Conservation (phyloP, 257 asterid genomes). For the Jasminum sambac region DNA sequence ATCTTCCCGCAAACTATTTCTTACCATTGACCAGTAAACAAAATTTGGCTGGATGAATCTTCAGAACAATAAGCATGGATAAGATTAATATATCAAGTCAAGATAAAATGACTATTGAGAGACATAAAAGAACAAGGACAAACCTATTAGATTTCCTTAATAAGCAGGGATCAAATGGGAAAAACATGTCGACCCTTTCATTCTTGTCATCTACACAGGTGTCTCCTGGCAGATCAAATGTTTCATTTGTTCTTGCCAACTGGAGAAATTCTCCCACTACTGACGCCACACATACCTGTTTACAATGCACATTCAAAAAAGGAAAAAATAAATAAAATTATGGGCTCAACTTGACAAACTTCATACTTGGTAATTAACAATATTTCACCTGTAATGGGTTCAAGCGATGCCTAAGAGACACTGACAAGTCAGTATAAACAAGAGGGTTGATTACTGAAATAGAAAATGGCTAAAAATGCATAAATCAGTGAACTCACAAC, state of each 20-base stretch:
- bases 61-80: constrained; percentile 10
- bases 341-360: too few relatives aligned
- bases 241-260: constrained; percentile 46
- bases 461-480: too few relatives aligned
- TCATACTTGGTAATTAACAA: too few relatives aligned
- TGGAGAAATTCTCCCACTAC: constrained; percentile 80
- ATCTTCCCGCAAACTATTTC: constrained; percentile 42
- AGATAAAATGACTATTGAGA: background rate
- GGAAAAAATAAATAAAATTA: too few relatives aligned
- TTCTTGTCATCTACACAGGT: constrained; percentile 51
- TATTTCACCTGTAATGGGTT: constrained; percentile 64
- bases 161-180: constrained; percentile 92
- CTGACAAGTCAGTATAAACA: constrained; percentile 58
- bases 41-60: constrained; percentile 81
- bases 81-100: background rate
- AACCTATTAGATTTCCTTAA: constrained; percentile 85
- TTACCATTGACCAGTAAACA: constrained; percentile 91
- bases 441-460: too few relatives aligned
- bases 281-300: constrained; percentile 84
- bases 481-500: constrained; percentile 54
- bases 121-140: constrained; percentile 11
- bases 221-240: constrained; percentile 58
- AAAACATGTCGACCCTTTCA: constrained; percentile 77
- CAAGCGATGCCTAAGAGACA: constrained; percentile 66
- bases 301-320: too few relatives aligned